These are phyloP conservation scores for Fraxinus ornus DNA, from an alignment of 305 asterid species.

Conservation along the genomic window DNA sequence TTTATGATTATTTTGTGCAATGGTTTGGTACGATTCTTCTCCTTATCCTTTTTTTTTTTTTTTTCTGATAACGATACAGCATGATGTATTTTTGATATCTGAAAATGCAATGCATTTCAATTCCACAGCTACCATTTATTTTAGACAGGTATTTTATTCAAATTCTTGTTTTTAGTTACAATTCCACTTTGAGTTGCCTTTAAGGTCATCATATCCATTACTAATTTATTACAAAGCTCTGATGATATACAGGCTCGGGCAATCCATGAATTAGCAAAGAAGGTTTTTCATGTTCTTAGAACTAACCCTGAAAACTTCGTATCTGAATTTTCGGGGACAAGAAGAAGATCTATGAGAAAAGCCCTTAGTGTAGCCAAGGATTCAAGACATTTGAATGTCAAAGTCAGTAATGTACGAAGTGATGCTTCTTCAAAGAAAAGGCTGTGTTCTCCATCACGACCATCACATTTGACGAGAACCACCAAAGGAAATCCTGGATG, in stretches of 20 bases:
- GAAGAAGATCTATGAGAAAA: constrained; percentile 68
- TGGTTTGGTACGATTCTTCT: neutral
- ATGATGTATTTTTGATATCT: constrained; percentile 74
- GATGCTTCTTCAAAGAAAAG: constrained; percentile 24
- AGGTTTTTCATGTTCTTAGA: constrained; percentile 60
- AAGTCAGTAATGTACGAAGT: neutral
- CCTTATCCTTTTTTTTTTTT: neutral
- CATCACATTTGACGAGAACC: constrained; percentile 28
- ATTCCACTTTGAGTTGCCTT: neutral
- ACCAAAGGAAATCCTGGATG: constrained; percentile 26
- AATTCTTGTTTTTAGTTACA: neutral
- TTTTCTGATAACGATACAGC: constrained; percentile 44
- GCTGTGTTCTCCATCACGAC: constrained; percentile 14
- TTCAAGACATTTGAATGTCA: constrained; percentile 17
- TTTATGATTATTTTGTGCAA: neutral
- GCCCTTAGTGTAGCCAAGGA: constrained; percentile 38
- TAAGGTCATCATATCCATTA: constrained; percentile 10
- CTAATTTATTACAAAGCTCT: constrained; percentile 4
- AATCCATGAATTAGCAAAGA: constrained; percentile 72
- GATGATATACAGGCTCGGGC: constrained; percentile 60
- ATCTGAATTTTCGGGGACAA: constrained; percentile 53
- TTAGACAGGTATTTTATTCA: constrained; percentile 53
- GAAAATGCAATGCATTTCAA: constrained; percentile 90
- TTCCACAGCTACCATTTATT: constrained; percentile 60
- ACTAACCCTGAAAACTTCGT: constrained; percentile 62